Evolutionary conservation across 176 grass and related monocot species (phyloP).

Genomic region (Oryza brachyantha): DNA sequence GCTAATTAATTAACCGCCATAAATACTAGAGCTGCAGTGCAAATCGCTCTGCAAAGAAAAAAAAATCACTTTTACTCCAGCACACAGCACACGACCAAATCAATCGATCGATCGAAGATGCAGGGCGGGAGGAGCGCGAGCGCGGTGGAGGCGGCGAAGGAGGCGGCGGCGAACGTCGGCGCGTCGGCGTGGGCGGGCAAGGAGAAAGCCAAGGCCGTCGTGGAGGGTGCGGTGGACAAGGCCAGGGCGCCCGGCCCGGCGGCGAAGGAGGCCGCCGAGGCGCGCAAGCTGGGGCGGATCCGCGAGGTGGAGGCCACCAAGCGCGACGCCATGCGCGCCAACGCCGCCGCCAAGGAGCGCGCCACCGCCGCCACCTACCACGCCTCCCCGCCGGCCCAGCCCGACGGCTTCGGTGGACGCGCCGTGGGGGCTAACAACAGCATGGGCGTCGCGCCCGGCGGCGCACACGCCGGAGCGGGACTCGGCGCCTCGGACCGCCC

Average conservation of each 20-base stretch:
- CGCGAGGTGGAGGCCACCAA: conserved; percentile 37
- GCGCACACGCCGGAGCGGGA: no score
- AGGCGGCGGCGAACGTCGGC: conserved; percentile 42
- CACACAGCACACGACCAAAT: background rate
- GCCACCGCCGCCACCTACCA: background rate
- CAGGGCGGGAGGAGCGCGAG: conserved; percentile 42
- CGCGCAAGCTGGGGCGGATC: conserved; percentile 25
- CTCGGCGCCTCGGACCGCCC: no score
- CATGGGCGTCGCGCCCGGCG: no score
- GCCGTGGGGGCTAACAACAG: no score
- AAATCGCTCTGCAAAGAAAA: background rate
- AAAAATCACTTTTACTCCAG: no score
- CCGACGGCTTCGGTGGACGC: background rate
- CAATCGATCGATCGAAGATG: background rate
- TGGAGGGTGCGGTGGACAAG: conserved; percentile 41
- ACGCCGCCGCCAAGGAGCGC: conserved; percentile 40
- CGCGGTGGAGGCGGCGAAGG: conserved; percentile 35
- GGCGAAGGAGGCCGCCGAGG: conserved; percentile 30
- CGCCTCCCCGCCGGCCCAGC: background rate
- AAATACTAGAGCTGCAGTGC: no score
- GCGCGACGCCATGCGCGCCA: conserved; percentile 19
- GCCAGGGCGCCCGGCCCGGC: conserved; percentile 2
- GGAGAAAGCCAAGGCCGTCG: conserved; percentile 51
- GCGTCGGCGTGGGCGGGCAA: conserved; percentile 37
- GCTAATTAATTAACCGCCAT: no score